Conservation (phyloP, 345 rosid genomes). For the Lumnitzera littorea region DNA sequence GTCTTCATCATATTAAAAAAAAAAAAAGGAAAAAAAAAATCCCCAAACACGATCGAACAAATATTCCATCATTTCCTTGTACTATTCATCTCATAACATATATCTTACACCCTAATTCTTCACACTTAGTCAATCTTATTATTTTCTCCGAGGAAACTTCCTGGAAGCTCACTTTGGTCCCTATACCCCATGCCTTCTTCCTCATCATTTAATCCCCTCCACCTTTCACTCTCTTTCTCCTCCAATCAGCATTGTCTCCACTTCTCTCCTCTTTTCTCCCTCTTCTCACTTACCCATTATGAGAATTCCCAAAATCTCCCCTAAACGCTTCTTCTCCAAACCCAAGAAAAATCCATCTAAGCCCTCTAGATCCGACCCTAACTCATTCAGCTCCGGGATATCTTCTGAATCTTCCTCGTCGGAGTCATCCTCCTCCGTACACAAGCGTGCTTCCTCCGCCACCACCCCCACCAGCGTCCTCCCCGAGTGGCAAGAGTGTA, state of each 20-base stretch:
- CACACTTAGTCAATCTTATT: not conserved
- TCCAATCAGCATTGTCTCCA: conserved; percentile 4
- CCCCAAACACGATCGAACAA: too few species aligned
- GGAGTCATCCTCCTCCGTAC: conserved; percentile 29
- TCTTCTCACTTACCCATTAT: not conserved
- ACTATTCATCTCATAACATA: too few species aligned
- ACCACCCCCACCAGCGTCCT: conserved; percentile 72
- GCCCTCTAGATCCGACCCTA: conserved; percentile 48
- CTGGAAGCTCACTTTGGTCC: conserved; percentile 48
- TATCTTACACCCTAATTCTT: too few species aligned
- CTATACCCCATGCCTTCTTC: conserved; percentile 2
- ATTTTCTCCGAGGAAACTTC: conserved; percentile 48
- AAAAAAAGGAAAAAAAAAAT: too few species aligned
- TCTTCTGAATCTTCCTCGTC: conserved; percentile 56
- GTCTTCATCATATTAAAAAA: too few species aligned
- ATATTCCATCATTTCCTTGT: too few species aligned
- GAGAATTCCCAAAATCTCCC: conserved; percentile 31
- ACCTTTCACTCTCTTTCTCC: conserved; percentile 21
- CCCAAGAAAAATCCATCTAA: conserved; percentile 18
- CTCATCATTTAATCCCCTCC: conserved; percentile 45
- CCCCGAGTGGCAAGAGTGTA: conserved; percentile 43
- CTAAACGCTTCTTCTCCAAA: not conserved
- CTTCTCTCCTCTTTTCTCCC: conserved; percentile 12
- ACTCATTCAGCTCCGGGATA: conserved; percentile 41
- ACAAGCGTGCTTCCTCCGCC: conserved; percentile 10